Evolutionary conservation across 140 eudicot genomes (phyloP).

Genomic region (Erigeron philadelphicus): DNA sequence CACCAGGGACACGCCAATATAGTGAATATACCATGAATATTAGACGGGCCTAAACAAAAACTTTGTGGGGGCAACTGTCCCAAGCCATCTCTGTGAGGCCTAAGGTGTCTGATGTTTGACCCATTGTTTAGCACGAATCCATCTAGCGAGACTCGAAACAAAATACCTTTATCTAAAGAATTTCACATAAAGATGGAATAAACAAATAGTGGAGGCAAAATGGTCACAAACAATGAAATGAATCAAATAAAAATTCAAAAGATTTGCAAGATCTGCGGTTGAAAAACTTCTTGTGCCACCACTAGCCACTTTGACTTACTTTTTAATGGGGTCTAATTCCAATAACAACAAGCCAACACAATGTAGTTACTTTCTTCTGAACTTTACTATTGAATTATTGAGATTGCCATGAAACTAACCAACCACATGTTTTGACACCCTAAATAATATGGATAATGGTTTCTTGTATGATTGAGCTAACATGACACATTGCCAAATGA

Average conservation of each 20-base stretch:
- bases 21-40: background rate
- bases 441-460: background rate
- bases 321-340: constrained; percentile 22
- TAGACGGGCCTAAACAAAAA: background rate
- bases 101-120: background rate
- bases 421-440: constrained; percentile 37
- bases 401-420: constrained; percentile 19
- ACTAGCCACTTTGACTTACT: constrained; percentile 25
- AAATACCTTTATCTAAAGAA: background rate
- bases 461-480: constrained; percentile 24
- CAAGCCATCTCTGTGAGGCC: too few relatives aligned
- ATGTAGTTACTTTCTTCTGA: constrained; percentile 29
- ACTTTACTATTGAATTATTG: background rate
- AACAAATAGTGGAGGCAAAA: constrained; percentile 27
- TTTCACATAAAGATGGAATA: constrained; percentile 17
- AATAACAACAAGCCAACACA: constrained; percentile 28
- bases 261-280: constrained; percentile 28
- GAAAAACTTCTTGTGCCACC: constrained; percentile 17
- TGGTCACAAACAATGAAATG: constrained; percentile 19
- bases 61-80: too few relatives aligned
- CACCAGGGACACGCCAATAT: background rate
- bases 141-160: background rate
- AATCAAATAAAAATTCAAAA: constrained; percentile 9
- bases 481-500: constrained; percentile 16
- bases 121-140: background rate